Base-by-base conservation (phyloP, 768 basidiomycete species). In the Macrocybe gigantea region DNA sequence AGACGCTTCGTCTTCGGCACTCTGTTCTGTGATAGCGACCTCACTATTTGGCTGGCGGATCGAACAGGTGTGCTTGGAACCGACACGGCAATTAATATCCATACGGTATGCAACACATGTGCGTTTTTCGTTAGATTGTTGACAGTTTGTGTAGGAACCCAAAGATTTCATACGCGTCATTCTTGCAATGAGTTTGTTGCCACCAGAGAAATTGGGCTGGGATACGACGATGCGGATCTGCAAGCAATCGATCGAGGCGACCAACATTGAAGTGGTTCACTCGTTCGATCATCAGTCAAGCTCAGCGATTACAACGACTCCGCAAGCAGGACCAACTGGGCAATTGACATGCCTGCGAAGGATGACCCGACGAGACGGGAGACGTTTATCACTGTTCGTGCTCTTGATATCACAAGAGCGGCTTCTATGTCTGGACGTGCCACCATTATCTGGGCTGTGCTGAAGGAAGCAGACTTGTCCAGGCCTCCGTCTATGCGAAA, bases 1-100 rank as follows among this genome's bases (percentile, higher is more conserved):
- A 45, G 52, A 10, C 41, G 41, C n/a, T 50, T 47, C 36, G 34
- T 50, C 10, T 12, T 39, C n/a, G 47, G 53, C 11, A 12, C 49
- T 1, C 35, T 50, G 2, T 30, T 50, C 2, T 45, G 31, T 29
- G 11, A 14, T 4, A 50, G 15, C 2, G 34, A 48, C 11, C 44
- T 49, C 7, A 6, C 34, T 1, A 12, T 41, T 3, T 50, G 49
- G 49, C 5, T 48, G 1, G 45, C n/a, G 7, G 53, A 50, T 33
- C 14, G 49, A n/a, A 44, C 34, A 8, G 43, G 49, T 12, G 43
- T 32, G 7, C 4, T 54, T 2, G 47, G 53, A n/a, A 54, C 40
- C 5, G 15, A 45, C 5, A 41, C 11, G 5, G 35, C 38, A 7
- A 38, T 51, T 11, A 30, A 51, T 39, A 41, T 54, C 10, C 47